Conservation (phyloP, 495 filamentous ascomycete genomes). For the Halenospora varia region DNA sequence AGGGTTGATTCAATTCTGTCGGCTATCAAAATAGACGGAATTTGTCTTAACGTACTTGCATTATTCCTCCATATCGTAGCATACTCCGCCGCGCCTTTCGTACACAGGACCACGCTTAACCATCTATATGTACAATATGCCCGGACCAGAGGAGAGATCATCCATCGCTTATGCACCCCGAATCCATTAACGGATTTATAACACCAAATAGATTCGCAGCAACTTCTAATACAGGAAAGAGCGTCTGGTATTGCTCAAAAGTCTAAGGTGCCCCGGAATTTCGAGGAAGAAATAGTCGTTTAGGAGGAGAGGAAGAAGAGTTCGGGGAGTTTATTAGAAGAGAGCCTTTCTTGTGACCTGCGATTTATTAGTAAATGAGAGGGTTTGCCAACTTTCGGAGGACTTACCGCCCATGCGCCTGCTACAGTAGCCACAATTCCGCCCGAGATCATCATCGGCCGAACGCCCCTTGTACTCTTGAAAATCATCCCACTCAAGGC, state of each 20-base stretch:
- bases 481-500: slow-evolving; percentile 87
- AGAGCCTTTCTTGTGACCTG: slow-evolving; percentile 57
- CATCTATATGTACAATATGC: slow-evolving; percentile 27
- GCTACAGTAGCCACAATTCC: slow-evolving; percentile 81
- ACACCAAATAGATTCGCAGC: slow-evolving; percentile 18
- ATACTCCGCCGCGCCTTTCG: slow-evolving; percentile 15
- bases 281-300: not conserved
- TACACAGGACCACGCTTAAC: slow-evolving; percentile 9
- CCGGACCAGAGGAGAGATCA: slow-evolving; percentile 26
- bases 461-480: slow-evolving; percentile 86
- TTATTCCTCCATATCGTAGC: slow-evolving; percentile 8
- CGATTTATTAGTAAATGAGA: slow-evolving; percentile 31
- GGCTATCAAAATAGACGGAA: too few species aligned
- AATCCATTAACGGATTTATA: slow-evolving; percentile 20
- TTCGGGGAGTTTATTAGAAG: slow-evolving; percentile 35
- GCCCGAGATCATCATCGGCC: slow-evolving; percentile 90
- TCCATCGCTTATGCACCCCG: slow-evolving; percentile 28
- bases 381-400: not conserved
- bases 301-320: not conserved
- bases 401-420: slow-evolving; percentile 82
- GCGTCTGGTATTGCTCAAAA: slow-evolving; percentile 3
- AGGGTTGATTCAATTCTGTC: too few species aligned
- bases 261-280: not conserved
- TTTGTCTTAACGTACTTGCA: slow-evolving; percentile 2
- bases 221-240: slow-evolving; percentile 23